These are phyloP conservation scores for Pisolithus thermaeus DNA, from an alignment of 1,284 basidiomycete genomes.

Conservation along the genomic window DNA sequence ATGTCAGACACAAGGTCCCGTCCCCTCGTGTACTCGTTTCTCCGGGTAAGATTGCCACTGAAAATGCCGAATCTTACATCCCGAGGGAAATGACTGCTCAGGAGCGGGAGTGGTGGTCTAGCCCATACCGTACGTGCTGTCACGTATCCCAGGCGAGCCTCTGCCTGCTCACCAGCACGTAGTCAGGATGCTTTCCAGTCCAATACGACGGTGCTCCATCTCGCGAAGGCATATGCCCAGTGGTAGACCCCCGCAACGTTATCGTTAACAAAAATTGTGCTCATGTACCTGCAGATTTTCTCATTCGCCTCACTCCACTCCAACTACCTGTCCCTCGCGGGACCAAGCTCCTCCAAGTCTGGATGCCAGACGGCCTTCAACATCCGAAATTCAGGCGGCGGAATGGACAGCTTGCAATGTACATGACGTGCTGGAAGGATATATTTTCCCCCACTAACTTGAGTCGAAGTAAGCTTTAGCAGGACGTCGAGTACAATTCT, in stretches of 20 bases:
- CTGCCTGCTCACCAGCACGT: slow-evolving; percentile 7
- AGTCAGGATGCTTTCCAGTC: slow-evolving; percentile 70
- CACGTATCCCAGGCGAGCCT: neutral
- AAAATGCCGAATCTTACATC: slow-evolving; percentile 27
- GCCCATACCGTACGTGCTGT: slow-evolving; percentile 59
- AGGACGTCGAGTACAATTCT: neutral
- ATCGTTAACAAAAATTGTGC: slow-evolving; percentile 3
- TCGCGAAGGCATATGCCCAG: slow-evolving; percentile 50
- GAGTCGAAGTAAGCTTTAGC: slow-evolving; percentile 27
- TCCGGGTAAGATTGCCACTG: slow-evolving; percentile 11
- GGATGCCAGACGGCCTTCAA: slow-evolving; percentile 65
- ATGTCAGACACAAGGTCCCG: slow-evolving; percentile 50
- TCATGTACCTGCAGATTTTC: slow-evolving; percentile 44
- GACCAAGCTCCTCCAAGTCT: slow-evolving; percentile 10
- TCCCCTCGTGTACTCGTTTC: slow-evolving; percentile 40
- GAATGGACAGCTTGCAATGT: slow-evolving; percentile 39
- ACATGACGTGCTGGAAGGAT: slow-evolving; percentile 53
- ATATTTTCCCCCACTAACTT: slow-evolving; percentile 33
- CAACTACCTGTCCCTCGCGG: slow-evolving; percentile 31
- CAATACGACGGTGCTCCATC: slow-evolving; percentile 49
- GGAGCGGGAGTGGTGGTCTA: slow-evolving; percentile 64
- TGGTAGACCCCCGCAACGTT: slow-evolving; percentile 35
- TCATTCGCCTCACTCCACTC: slow-evolving; percentile 55
- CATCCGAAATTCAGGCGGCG: slow-evolving; percentile 53
- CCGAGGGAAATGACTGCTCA: slow-evolving; percentile 53